Conservation (phyloP, 495 filamentous ascomycete genomes). For the Tuber brumale region DNA sequence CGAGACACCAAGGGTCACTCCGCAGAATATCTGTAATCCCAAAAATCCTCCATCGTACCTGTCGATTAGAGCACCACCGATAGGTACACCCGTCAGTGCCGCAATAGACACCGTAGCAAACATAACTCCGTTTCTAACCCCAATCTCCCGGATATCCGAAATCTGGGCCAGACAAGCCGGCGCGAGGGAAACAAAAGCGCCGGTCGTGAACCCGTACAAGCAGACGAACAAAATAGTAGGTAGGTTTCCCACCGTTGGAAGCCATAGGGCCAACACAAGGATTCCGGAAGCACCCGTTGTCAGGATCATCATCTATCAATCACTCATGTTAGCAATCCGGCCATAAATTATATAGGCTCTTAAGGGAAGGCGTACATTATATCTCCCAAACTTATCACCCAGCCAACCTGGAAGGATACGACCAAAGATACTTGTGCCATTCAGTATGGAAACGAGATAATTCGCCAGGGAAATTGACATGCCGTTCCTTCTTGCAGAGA, state of each 20-base stretch:
- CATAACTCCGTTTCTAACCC: slow-evolving; percentile 61
- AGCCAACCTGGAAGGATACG: slow-evolving; percentile 65
- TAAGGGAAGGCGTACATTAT: slow-evolving; percentile 49
- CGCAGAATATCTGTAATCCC: slow-evolving; percentile 61
- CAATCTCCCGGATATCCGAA: slow-evolving; percentile 65
- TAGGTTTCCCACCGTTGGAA: slow-evolving; percentile 55
- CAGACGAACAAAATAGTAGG: slow-evolving; percentile 60
- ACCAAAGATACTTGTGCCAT: slow-evolving; percentile 62
- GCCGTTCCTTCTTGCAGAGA: slow-evolving; percentile 53
- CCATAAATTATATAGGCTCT: background rate
- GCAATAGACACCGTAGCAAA: slow-evolving; percentile 60
- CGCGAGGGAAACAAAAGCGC: slow-evolving; percentile 61
- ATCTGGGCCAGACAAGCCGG: slow-evolving; percentile 63
- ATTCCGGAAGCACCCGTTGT: slow-evolving; percentile 56
- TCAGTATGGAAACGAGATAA: slow-evolving; percentile 68
- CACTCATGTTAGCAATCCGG: background rate
- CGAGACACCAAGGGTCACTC: slow-evolving; percentile 53
- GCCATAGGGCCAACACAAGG: slow-evolving; percentile 62
- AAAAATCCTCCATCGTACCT: slow-evolving; percentile 53
- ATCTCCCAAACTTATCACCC: slow-evolving; percentile 66
- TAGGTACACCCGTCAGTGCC: slow-evolving; percentile 62
- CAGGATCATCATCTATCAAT: slow-evolving; percentile 49
- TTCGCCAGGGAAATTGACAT: slow-evolving; percentile 54
- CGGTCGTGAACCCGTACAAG: slow-evolving; percentile 66
- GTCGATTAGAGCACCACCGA: slow-evolving; percentile 62